Evolutionary conservation across 2,329 filamentous ascomycete species (phyloP), one percentile per base, ranked within the genome.

Genomic region (Trichoderma hamatum): DNA sequence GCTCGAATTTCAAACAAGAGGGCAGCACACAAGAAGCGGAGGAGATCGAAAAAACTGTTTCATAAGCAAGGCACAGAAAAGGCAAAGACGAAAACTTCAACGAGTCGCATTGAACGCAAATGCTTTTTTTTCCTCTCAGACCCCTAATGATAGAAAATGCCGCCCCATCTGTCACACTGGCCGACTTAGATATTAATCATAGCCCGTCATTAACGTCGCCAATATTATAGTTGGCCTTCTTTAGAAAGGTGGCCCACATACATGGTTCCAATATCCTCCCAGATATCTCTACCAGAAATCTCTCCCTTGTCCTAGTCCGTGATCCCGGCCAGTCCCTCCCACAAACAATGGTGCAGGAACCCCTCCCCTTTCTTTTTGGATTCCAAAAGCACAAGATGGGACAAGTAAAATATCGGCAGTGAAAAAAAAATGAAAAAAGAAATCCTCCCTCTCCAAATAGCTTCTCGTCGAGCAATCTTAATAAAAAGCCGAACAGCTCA

Each of bases 21-120:
- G 72, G 70, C 63, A 77, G 71, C 62, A 75, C 74, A 26, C 71
- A 74, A 39, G 76, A 78, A 59, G 76, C 73, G 43, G 76, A 78
- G 51, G 76, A 77, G 67, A 74, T 77, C 19, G 76, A 77, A 70
- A 73, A 74, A 65, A 69, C 24, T 67, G 67, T 54, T 26, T 51
- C 39, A 34, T 69, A 58, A 46, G 28, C 67, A 61, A 24, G 32
- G 36, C 52, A 70, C 49, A 51, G 26, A 24, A 70, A 51, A 54
- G 26, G 55, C 67, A 64, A 65, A 67, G 52, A 63, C 65, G 32
- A 65, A 34, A 65, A 39, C 54, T 34, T 36, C 52, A 36, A 69
- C 62, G 56, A 67, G 68, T 56, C 54, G 61, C 49, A 67, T 67
- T 60, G 32, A 60, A 69, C 56, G 51, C 52, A 67, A 16, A 67